phyloP scores from a whole-genome alignment of 108 stramenopile species.

The Skeletonema tropicum region DNA sequence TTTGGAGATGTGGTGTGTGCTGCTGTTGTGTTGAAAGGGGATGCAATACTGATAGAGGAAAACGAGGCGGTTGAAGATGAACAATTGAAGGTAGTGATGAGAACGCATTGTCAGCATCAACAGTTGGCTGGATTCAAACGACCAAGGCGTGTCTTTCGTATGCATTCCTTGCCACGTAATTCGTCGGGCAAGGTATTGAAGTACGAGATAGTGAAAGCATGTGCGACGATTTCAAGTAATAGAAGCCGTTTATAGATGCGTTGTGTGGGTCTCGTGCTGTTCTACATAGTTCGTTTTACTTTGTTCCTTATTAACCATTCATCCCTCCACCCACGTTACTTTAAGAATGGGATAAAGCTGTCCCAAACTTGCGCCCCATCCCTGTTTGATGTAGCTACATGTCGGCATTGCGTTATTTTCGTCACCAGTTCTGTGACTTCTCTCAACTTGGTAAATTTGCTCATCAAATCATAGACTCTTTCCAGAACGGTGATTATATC shows the following conservation, averaged over 20 bases:
- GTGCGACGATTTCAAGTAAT: conserved; percentile 11
- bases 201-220: conserved; percentile 29
- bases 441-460: background rate
- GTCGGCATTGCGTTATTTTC: background rate
- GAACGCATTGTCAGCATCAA: conserved; percentile 53
- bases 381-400: background rate
- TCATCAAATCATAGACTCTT: conserved; percentile 35
- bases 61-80: conserved; percentile 10
- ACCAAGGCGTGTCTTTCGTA: conserved; percentile 58
- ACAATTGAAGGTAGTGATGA: conserved; percentile 21
- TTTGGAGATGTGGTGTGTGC: conserved; percentile 81
- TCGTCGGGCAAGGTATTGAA: conserved; percentile 83
- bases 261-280: too few species aligned
- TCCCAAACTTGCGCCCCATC: background rate
- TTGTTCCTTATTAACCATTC: too few species aligned
- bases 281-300: too few species aligned
- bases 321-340: background rate
- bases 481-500: conserved; percentile 11
- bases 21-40: conserved; percentile 54
- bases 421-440: background rate
- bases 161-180: conserved; percentile 68
- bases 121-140: conserved; percentile 77
- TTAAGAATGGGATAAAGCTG: background rate
- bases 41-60: background rate
- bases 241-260: conserved; percentile 19